Base-by-base conservation (phyloP, 768 basidiomycete species). In the Lentinula sp. region DNA sequence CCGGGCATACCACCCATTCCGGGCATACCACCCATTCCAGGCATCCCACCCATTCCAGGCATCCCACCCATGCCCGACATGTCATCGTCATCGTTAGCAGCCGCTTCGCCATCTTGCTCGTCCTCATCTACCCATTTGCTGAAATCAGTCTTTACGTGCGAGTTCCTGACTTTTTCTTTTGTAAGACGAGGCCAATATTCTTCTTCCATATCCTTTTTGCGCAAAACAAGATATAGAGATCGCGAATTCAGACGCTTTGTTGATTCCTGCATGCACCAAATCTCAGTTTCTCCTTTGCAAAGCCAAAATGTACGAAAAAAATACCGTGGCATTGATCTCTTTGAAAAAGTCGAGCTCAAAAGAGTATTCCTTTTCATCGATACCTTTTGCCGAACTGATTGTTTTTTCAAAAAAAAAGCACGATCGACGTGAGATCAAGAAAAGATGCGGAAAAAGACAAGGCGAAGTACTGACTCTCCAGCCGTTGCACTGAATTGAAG, bases 121-220 rank as follows among this genome's bases (percentile, higher is more conserved):
- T 98, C 96, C 77, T 98, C 95, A 69, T 98, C 95, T 45, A 90
- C 89, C 95, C 95, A 98, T 77, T 91, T 96, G 65, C 79, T 79
- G 72, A 98, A 98, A 74, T 98, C 93, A 49, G 94, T 97, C 82
- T 97, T 98, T 74, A 98, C 77, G 76, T 85, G 95, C 61, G 86
- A 78, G 55, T 81, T 85, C 74, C 83, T 91, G 62, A 83, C 69
- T 74, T 94, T 95, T 62, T 91, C 90, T 74, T 96, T 94, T 51
- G 91, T 94, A 56, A 98, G 79, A 61, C 95, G 84, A 28, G 93
- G 91, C 96, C 96, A 98, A 74, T 83, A 98, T 66, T 94, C 96
- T 13, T 76, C 71, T 69, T 87, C 75, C 35, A 71, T 68, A 60
- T 86, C 85, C 73, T 93, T 93, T 77, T 98, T 98, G 73, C 86